phyloP scores from a whole-genome alignment of 345 rosid genomes.

The Heritiera fomes region DNA sequence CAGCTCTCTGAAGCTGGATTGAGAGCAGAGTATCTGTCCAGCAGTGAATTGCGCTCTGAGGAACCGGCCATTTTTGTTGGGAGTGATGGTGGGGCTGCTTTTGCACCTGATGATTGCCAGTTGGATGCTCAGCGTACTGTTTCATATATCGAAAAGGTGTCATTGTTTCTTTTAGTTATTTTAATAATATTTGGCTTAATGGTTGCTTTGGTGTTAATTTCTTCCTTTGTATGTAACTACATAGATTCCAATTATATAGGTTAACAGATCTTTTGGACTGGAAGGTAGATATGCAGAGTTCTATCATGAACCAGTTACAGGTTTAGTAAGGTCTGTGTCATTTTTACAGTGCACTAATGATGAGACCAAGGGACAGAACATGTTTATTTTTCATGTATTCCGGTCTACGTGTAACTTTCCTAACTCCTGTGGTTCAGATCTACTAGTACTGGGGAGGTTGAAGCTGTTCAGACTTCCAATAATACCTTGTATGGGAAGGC shows the following conservation, averaged over 20 bases:
- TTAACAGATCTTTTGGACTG: slow-evolving; percentile 55
- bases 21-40: slow-evolving; percentile 63
- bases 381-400: background rate
- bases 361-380: slow-evolving; percentile 3
- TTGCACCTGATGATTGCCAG: slow-evolving; percentile 77
- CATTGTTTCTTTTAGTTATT: slow-evolving; percentile 10
- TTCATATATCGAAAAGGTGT: slow-evolving; percentile 71
- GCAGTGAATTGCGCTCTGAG: slow-evolving; percentile 46
- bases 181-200: background rate
- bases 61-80: slow-evolving; percentile 67
- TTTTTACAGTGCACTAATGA: slow-evolving; percentile 9
- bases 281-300: slow-evolving; percentile 85
- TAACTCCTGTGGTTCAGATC: slow-evolving; percentile 40
- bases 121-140: slow-evolving; percentile 76
- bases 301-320: slow-evolving; percentile 67
- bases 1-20: slow-evolving; percentile 70
- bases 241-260: slow-evolving; percentile 37
- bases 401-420: background rate
- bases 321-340: slow-evolving; percentile 54
- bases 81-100: slow-evolving; percentile 67
- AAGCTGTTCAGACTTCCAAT: slow-evolving; percentile 66
- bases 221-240: slow-evolving; percentile 6
- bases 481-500: slow-evolving; percentile 63
- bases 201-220: background rate
- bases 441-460: slow-evolving; percentile 46